A percentile compares a stretch with the other conserved stretches of the same genome.
Evolutionary conservation across 192 early-diverging fungal genomes (phyloP).

Genomic region (Podila epigama): DNA sequence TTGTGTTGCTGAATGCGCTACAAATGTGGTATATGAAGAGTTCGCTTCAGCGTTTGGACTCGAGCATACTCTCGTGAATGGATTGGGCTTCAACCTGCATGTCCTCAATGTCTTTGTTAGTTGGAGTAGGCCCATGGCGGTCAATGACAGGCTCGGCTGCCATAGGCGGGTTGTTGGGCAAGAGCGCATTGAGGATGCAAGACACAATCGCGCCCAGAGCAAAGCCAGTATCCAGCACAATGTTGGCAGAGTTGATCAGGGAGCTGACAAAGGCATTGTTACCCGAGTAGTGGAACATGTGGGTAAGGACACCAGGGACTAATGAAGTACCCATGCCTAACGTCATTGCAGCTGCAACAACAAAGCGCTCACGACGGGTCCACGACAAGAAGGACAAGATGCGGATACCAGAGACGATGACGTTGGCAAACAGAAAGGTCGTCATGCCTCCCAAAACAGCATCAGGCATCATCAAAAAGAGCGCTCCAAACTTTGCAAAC

Average conservation of each 20-base stretch:
- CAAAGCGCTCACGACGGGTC: constrained; percentile 64
- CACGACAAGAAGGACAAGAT: constrained; percentile 60
- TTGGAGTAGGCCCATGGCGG: constrained; percentile 26
- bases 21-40: neutral
- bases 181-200: constrained; percentile 47
- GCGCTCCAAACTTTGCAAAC: constrained; percentile 59
- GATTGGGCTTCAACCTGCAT: constrained; percentile 47
- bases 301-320: constrained; percentile 58
- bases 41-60: constrained; percentile 4
- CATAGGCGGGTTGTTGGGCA: constrained; percentile 43
- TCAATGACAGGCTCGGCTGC: constrained; percentile 34
- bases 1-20: too few relatives aligned
- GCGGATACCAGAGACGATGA: constrained; percentile 63
- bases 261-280: constrained; percentile 47
- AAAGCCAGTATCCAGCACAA: constrained; percentile 57
- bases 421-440: constrained; percentile 58
- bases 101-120: constrained; percentile 34
- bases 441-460: constrained; percentile 64
- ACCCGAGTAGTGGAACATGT: constrained; percentile 56
- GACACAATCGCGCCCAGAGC: constrained; percentile 52
- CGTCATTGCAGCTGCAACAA: constrained; percentile 54
- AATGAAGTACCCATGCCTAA: constrained; percentile 58
- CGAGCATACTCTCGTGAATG: constrained; percentile 40
- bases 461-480: constrained; percentile 55
- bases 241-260: constrained; percentile 53